A percentile compares a stretch with the other conserved stretches of the same genome.
Conservation (phyloP, 2,329 filamentous ascomycete genomes). For the Alternaria dauci region DNA sequence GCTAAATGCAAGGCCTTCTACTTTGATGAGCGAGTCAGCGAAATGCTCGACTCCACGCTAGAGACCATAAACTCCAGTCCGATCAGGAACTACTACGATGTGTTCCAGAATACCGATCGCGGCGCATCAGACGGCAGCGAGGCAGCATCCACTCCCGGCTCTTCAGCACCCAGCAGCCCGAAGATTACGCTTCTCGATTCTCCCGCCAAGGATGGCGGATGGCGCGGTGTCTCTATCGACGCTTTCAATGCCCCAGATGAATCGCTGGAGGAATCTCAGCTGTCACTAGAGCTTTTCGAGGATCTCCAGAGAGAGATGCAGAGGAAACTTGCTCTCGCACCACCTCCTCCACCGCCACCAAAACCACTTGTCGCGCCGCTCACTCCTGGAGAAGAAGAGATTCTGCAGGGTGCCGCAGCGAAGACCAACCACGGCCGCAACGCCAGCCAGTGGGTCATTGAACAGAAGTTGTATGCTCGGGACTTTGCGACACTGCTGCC, state of each 20-base stretch:
- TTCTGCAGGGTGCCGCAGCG: conserved; percentile 23
- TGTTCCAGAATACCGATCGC: conserved; percentile 16
- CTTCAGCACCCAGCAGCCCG: conserved; percentile 6
- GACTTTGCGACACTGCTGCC: conserved; percentile 69
- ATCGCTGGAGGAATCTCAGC: conserved; percentile 30
- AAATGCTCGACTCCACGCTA: conserved; percentile 36
- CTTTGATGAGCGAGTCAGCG: conserved; percentile 29
- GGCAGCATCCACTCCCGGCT: background rate
- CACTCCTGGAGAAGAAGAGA: conserved; percentile 21
- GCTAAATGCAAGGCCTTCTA: conserved; percentile 28
- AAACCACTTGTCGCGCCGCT: conserved; percentile 34
- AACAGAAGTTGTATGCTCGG: conserved; percentile 58
- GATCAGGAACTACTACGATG: conserved; percentile 8
- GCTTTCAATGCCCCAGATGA: conserved; percentile 25
- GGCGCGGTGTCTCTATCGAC: conserved; percentile 21
- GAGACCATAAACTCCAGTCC: conserved; percentile 28
- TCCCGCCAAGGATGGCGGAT: conserved; percentile 13
- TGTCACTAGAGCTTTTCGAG: conserved; percentile 32
- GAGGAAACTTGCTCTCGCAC: conserved; percentile 21
- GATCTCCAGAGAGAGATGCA: conserved; percentile 28
- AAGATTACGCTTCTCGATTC: background rate
- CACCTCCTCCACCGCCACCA: conserved; percentile 17
- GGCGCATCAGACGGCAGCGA: conserved; percentile 1
- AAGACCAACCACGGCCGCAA: conserved; percentile 28
- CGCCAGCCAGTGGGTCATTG: conserved; percentile 19